Evolutionary conservation across 2,329 filamentous ascomycete genomes (phyloP).

Genomic region (Talaromyces sp.): DNA sequence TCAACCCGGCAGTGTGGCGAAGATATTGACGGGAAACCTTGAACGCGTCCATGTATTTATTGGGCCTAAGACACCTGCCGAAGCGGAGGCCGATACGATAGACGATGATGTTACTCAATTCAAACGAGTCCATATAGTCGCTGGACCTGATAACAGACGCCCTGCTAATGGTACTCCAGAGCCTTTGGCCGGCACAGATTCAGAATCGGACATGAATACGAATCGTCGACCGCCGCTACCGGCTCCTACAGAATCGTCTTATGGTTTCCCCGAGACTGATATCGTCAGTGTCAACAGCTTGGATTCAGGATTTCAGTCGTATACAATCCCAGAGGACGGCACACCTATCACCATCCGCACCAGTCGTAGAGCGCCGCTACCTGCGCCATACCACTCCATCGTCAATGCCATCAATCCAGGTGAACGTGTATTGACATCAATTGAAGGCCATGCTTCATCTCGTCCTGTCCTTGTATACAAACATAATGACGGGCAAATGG

Average conservation of each 20-base stretch:
- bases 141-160: background rate
- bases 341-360: background rate
- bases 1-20: background rate
- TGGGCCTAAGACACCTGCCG: background rate
- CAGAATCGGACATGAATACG: background rate
- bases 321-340: background rate
- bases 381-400: background rate
- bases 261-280: too few relatives aligned
- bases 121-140: background rate
- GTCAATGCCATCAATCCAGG: background rate
- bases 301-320: background rate
- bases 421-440: background rate
- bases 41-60: background rate
- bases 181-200: background rate
- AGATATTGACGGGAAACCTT: background rate
- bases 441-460: background rate
- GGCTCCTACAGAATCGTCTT: background rate
- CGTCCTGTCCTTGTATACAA: background rate
- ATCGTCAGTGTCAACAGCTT: background rate
- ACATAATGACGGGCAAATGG: background rate
- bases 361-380: background rate
- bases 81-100: background rate
- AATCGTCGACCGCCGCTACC: background rate
- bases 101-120: background rate
- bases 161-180: slow-evolving; percentile 65